phyloP scores from a whole-genome alignment of 169 alveolate genomes.

The Plasmodium malariae region DNA sequence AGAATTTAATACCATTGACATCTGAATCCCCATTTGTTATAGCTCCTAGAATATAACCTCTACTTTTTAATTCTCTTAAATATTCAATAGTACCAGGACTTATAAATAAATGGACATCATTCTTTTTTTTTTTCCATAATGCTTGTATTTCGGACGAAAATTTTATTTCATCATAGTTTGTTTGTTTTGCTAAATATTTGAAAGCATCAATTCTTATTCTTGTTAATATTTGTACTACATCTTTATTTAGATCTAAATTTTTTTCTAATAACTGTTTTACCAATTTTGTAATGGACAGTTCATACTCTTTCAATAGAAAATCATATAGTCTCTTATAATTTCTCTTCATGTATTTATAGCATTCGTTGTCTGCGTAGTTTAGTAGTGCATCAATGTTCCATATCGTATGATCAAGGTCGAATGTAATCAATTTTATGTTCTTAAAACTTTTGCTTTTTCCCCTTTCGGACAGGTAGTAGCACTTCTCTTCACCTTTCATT shows the following conservation, averaged over 20 bases:
- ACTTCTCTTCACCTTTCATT: slow-evolving; percentile 16
- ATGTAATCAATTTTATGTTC: slow-evolving; percentile 58
- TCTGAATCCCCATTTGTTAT: slow-evolving; percentile 77
- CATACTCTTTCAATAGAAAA: slow-evolving; percentile 35
- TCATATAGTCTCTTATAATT: slow-evolving; percentile 54
- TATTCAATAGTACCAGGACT: slow-evolving; percentile 69
- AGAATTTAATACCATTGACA: slow-evolving; percentile 46
- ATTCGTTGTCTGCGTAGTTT: slow-evolving; percentile 59
- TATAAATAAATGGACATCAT: slow-evolving; percentile 66
- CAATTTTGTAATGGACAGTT: slow-evolving; percentile 34
- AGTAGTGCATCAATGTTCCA: slow-evolving; percentile 67
- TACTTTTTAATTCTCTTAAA: slow-evolving; percentile 39
- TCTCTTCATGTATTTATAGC: slow-evolving; percentile 57
- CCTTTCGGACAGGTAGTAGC: slow-evolving; percentile 48
- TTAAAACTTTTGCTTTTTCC: slow-evolving; percentile 39
- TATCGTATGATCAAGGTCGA: slow-evolving; percentile 68
- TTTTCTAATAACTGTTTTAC: slow-evolving; percentile 31
- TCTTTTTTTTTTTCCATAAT: slow-evolving; percentile 58
- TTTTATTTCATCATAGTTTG: slow-evolving; percentile 57
- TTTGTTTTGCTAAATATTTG: slow-evolving; percentile 46
- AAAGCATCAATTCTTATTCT: slow-evolving; percentile 48
- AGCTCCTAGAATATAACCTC: slow-evolving; percentile 73
- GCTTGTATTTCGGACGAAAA: slow-evolving; percentile 40
- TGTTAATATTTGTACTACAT: slow-evolving; percentile 39
- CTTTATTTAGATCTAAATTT: slow-evolving; percentile 7